Base-by-base conservation (phyloP, 192 early-diverging fungal genomes). In the Backusella morwellensis region DNA sequence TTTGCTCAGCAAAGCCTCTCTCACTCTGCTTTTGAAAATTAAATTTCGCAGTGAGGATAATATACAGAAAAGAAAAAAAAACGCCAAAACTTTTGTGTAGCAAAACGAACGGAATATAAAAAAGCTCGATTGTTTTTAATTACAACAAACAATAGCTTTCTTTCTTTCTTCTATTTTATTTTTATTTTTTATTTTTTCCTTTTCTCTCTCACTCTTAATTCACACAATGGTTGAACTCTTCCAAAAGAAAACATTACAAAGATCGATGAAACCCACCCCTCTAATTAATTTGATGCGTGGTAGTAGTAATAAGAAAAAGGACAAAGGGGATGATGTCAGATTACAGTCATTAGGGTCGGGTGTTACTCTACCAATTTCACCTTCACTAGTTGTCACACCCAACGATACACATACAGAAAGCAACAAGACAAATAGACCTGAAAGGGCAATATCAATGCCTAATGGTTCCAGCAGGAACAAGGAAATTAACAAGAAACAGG, bases 341-440 rank as follows among this genome's bases (percentile, higher is more conserved):
- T 63, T 63, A 63, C 56, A 29, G 56, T 63, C 56, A 63, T 29
- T 63, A 63, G 56, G 56, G 29, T 63, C 56, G 56, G 56, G 56
- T 63, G 56, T 63, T 63, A 63, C 56, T 29, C 56, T 63, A 63
- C 56, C 56, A 11, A 26, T 63, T 12, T 63, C 56, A 14, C 56
- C 56, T 12, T 63, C 56, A 3, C 26, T 63, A 29, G 23, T 29
- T 63, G 23, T 63, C 21, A 63, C 56, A 63, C 56, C 21, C 3
- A 63, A 4, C 29, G 29, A 12, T 29, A 12, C 26, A 8, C 56
- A 26, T 63, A 63, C 56, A 63, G 26, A 63, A 1, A 29, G 4
- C 56, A 63, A 63, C 23, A 63, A 63, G 21, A 29, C 26, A 23
- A 29, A 63, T 63, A 63, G 56, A 29, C 56, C 56, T 14, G 23